A percentile compares a stretch with the other conserved stretches of the same genome.
Evolutionary conservation across 495 filamentous ascomycete genomes (phyloP).

Genomic region (Chaetomidium leptoderma): DNA sequence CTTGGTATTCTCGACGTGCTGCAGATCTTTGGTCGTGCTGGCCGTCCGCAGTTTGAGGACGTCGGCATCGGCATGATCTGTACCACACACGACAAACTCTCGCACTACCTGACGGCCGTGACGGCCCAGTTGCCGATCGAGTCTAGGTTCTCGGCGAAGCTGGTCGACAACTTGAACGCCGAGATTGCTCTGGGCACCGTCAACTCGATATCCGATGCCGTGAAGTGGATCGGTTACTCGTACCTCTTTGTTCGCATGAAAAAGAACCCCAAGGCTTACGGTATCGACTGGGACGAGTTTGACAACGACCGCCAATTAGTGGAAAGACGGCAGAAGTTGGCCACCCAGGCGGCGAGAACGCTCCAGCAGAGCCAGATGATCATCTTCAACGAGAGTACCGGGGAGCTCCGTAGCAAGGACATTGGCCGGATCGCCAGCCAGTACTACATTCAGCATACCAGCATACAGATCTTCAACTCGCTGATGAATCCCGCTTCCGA

Average conservation of each 20-base stretch:
- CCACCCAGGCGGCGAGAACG: slow-evolving; percentile 79
- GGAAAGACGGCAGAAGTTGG: slow-evolving; percentile 71
- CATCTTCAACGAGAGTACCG: slow-evolving; percentile 90
- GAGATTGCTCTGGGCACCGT: slow-evolving; percentile 93
- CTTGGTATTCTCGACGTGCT: slow-evolving; percentile 95
- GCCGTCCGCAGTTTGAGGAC: slow-evolving; percentile 94
- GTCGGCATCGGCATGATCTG: slow-evolving; percentile 95
- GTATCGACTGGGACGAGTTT: slow-evolving; percentile 92
- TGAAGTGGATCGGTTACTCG: slow-evolving; percentile 96
- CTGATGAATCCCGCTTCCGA: slow-evolving; percentile 77
- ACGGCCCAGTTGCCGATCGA: slow-evolving; percentile 96
- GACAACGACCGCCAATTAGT: slow-evolving; percentile 81
- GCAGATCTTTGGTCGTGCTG: slow-evolving; percentile 97
- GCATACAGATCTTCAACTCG: slow-evolving; percentile 90
- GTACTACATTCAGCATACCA: slow-evolving; percentile 89
- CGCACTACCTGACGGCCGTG: slow-evolving; percentile 89
- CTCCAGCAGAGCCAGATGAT: slow-evolving; percentile 96
- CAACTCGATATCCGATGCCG: slow-evolving; percentile 87
- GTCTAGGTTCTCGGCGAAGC: slow-evolving; percentile 79
- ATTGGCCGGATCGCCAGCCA: slow-evolving; percentile 95
- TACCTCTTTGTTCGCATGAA: slow-evolving; percentile 97
- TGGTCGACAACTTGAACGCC: slow-evolving; percentile 96
- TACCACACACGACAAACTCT: slow-evolving; percentile 84
- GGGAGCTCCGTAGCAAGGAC: slow-evolving; percentile 87
- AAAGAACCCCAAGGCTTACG: slow-evolving; percentile 83